These are phyloP conservation scores for Erodium maritimum DNA, from an alignment of 345 rosid genomes.

Conservation along the genomic window DNA sequence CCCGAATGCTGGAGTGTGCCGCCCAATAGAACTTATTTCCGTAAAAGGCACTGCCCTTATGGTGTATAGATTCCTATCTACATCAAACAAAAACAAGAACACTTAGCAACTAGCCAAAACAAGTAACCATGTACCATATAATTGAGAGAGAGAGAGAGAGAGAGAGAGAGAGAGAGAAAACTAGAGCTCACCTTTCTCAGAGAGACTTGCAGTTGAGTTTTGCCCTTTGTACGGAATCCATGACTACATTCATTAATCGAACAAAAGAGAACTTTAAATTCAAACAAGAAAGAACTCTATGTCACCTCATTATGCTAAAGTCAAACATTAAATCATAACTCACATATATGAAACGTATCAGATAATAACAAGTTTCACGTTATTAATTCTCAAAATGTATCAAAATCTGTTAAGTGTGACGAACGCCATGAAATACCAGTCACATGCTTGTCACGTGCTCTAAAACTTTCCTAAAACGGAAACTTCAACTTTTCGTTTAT, in stretches of 20 bases:
- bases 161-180: neutral
- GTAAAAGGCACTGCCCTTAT: conserved; percentile 66
- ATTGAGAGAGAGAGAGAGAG: neutral
- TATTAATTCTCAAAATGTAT: too few species aligned
- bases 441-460: too few species aligned
- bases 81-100: conserved; percentile 1
- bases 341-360: too few species aligned
- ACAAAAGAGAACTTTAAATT: neutral
- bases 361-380: too few species aligned
- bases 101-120: neutral
- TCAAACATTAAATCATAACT: too few species aligned
- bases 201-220: conserved; percentile 44
- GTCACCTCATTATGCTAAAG: too few species aligned
- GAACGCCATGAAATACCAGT: too few species aligned
- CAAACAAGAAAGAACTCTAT: too few species aligned
- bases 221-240: conserved; percentile 93
- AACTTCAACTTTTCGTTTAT: too few species aligned
- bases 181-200: conserved; percentile 69
- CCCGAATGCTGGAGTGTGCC: conserved; percentile 85
- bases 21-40: conserved; percentile 68
- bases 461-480: too few species aligned
- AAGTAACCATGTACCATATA: neutral
- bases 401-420: too few species aligned
- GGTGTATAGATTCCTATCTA: conserved; percentile 80
- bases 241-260: conserved; percentile 31